Conservation (phyloP, 2,329 filamentous ascomycete genomes). For the Pseudovirgaria hyperparasitica region DNA sequence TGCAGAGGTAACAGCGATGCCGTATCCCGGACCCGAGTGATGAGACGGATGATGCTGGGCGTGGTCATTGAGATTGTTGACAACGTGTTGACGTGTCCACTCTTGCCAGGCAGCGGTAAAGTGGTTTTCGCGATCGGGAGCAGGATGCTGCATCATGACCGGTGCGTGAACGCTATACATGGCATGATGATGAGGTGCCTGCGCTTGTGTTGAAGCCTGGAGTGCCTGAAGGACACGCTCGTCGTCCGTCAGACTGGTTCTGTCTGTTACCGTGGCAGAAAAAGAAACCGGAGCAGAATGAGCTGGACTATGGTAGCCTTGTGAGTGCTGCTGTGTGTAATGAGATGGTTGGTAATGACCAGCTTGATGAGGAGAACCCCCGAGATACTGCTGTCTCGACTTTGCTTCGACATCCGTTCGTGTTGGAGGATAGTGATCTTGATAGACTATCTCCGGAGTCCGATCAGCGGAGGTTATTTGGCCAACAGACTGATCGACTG, state of each 20-base stretch:
- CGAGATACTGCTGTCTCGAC: constrained; percentile 15
- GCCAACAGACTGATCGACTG: constrained; percentile 27
- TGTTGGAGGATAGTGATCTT: constrained; percentile 9
- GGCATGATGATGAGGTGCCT: constrained; percentile 11
- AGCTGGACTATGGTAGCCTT: constrained; percentile 1
- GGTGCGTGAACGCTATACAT: constrained; percentile 19
- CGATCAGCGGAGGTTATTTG: constrained; percentile 3
- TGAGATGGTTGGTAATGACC: background rate
- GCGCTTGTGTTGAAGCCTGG: constrained; percentile 8
- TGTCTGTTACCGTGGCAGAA: background rate
- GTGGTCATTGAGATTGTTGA: constrained; percentile 9
- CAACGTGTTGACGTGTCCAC: constrained; percentile 12
- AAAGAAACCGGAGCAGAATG: constrained; percentile 6
- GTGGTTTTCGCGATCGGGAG: constrained; percentile 10
- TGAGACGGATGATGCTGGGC: constrained; percentile 15
- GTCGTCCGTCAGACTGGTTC: too few species aligned
- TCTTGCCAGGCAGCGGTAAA: constrained; percentile 12
- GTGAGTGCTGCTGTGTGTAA: constrained; percentile 1
- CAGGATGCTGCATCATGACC: constrained; percentile 13
- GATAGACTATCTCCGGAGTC: constrained; percentile 14
- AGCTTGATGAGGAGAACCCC: constrained; percentile 10
- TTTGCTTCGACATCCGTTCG: constrained; percentile 6
- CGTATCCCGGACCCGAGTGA: constrained; percentile 11
- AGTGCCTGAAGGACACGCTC: constrained; percentile 11
- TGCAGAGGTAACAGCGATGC: constrained; percentile 13